These are phyloP conservation scores for Beauveria medogensis DNA, from an alignment of 2,329 filamentous ascomycete genomes.

Conservation along the genomic window DNA sequence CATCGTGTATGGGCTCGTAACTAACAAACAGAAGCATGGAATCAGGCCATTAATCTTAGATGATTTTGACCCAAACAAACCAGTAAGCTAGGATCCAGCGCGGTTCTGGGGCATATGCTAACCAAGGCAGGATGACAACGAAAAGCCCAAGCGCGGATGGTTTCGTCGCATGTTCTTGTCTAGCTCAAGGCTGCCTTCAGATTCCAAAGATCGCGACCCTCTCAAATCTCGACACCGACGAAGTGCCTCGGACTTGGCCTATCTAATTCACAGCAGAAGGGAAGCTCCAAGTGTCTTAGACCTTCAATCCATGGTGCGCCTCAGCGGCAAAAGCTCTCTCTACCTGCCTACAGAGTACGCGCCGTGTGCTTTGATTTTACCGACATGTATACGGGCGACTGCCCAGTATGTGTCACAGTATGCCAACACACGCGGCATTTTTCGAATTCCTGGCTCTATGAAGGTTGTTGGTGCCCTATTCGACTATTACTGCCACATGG, in stretches of 20 bases:
- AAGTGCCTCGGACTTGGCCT: slow-evolving; percentile 48
- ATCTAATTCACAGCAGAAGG: slow-evolving; percentile 34
- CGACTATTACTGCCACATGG: slow-evolving; percentile 51
- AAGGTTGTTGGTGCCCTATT: slow-evolving; percentile 50
- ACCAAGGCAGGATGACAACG: background rate
- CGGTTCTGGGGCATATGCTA: too few species aligned
- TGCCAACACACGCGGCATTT: slow-evolving; percentile 48
- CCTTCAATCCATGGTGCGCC: slow-evolving; percentile 50
- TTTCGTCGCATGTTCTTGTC: slow-evolving; percentile 29
- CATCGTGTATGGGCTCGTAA: background rate
- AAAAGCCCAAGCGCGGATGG: slow-evolving; percentile 27
- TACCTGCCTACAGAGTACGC: slow-evolving; percentile 53
- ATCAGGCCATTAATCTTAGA: slow-evolving; percentile 34
- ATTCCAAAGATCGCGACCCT: slow-evolving; percentile 7
- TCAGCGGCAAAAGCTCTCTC: slow-evolving; percentile 55
- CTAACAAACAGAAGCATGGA: slow-evolving; percentile 37
- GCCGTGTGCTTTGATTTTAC: slow-evolving; percentile 48
- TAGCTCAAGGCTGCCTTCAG: slow-evolving; percentile 13
- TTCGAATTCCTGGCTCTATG: slow-evolving; percentile 53
- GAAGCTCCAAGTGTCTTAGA: slow-evolving; percentile 42
- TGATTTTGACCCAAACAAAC: slow-evolving; percentile 24
- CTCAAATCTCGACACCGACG: slow-evolving; percentile 32
- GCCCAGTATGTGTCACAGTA: slow-evolving; percentile 56
- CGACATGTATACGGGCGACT: slow-evolving; percentile 58
- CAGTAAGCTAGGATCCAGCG: slow-evolving; percentile 15